Base-by-base conservation (phyloP, 2,329 filamentous ascomycete species). In the Pseudofabraea citricarpa region DNA sequence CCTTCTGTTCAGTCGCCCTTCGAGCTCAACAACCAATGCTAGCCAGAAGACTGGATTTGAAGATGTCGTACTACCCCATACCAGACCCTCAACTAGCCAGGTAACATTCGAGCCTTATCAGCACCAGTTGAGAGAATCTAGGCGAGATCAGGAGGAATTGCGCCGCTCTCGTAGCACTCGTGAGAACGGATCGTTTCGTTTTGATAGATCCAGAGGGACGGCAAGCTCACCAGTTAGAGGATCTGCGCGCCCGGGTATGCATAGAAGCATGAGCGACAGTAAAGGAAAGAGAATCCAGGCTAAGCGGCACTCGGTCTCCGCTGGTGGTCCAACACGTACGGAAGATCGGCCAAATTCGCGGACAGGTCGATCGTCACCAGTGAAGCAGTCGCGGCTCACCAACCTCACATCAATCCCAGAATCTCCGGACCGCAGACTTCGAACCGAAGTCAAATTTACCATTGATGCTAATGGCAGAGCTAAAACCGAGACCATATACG, bases 341-440 rank as follows among this genome's bases (percentile, higher is more conserved):
- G 24, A 46, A 54, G 54, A 55, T 40, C 51, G 52, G 33, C 16
- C 44, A 4, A 45, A 46, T 36, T 47, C 48, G 44, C 54, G 53
- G 23, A 46, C 49, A 15, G 57, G 58, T 10, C 52, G 58, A 39
- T 40, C 52, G 27, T 79, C 78, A 4, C 76, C 79, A 0, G 62
- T 72, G 26, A 81, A 79, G 52, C 57, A 71, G 20, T 60, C 65
- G 4, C 62, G 57, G 36, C 64, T 74, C 1, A 71, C 71, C 3
- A 75, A 68, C 2, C 64, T 83, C 29, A 70, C 72, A 18, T 79
- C 79, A 1, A 83, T 83, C 22, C 77, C 78, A 0, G 80, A 83
- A 56, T 61, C 68, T 9, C 57, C 65, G 22, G 15, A 46, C 2
- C 45, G 49, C 33, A 64, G 68, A 40, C 69, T 71, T 27, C 69